These are phyloP conservation scores for Backusella tuberculispora DNA, from an alignment of 192 early-diverging fungal species.

Conservation along the genomic window DNA sequence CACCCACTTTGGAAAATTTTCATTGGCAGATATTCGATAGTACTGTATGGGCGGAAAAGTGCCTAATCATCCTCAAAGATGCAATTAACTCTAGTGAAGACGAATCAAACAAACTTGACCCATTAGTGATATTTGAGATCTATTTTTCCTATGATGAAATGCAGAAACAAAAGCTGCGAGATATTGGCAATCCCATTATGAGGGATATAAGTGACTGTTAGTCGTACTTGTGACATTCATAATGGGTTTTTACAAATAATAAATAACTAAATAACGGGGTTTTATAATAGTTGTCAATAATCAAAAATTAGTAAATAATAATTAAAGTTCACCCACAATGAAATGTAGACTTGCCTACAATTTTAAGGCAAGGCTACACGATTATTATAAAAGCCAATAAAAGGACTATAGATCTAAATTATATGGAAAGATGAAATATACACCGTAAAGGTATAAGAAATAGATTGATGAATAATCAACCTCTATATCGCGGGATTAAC, in stretches of 20 bases:
- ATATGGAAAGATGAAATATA: not conserved
- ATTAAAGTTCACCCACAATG: constrained; percentile 6
- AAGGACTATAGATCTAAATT: constrained; percentile 17
- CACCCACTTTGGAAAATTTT: not conserved
- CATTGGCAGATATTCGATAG: too few relatives aligned
- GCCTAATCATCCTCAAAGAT: too few relatives aligned
- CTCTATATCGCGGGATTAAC: constrained; percentile 11
- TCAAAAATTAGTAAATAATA: constrained; percentile 4
- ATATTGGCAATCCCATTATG: not conserved
- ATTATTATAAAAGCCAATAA: constrained; percentile 15
- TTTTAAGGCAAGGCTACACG: constrained; percentile 9
- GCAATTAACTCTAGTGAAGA: too few relatives aligned
- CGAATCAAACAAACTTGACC: too few relatives aligned
- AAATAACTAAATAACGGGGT: constrained; percentile 4
- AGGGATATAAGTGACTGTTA: constrained; percentile 7
- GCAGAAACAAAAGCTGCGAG: too few relatives aligned
- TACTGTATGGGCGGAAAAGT: too few relatives aligned
- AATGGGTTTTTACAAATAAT: too few relatives aligned
- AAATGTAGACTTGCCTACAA: not conserved
- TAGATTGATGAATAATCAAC: constrained; percentile 17
- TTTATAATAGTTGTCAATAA: constrained; percentile 12
- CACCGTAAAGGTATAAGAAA: not conserved
- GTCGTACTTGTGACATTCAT: not conserved
- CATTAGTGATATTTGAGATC: too few relatives aligned
- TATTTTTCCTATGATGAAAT: too few relatives aligned